Evolutionary conservation across 2,329 filamentous ascomycete genomes (phyloP).

Genomic region (Ophiostoma angusticollis): DNA sequence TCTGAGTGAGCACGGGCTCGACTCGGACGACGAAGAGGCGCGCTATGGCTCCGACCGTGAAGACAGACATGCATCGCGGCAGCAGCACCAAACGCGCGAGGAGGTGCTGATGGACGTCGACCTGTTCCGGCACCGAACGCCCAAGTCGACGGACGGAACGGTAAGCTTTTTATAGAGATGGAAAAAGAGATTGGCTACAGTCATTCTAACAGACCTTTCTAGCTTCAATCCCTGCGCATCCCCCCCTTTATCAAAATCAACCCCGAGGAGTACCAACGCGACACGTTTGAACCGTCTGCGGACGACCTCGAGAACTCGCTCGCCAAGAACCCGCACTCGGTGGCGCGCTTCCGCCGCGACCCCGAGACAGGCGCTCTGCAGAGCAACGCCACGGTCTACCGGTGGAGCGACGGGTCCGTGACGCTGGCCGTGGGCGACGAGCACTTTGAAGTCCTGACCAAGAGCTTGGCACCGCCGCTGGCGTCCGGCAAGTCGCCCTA

Average conservation of each 20-base stretch:
- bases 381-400: slow-evolving; percentile 62
- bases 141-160: slow-evolving; percentile 57
- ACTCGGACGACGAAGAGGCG: slow-evolving; percentile 34
- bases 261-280: slow-evolving; percentile 52
- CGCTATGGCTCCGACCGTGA: slow-evolving; percentile 28
- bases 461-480: slow-evolving; percentile 55
- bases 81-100: slow-evolving; percentile 32
- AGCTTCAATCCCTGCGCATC: slow-evolving; percentile 59
- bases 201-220: slow-evolving; percentile 5
- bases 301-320: slow-evolving; percentile 41
- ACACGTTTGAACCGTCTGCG: slow-evolving; percentile 49
- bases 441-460: slow-evolving; percentile 63
- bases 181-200: too few species aligned
- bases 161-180: too few species aligned
- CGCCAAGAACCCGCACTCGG: slow-evolving; percentile 46
- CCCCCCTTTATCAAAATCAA: slow-evolving; percentile 61
- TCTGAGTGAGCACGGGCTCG: slow-evolving; percentile 48
- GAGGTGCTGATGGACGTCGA: slow-evolving; percentile 50
- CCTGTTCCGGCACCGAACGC: slow-evolving; percentile 55
- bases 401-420: slow-evolving; percentile 68
- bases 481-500: slow-evolving; percentile 46
- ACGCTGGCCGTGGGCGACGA: slow-evolving; percentile 63
- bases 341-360: slow-evolving; percentile 57
- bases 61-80: slow-evolving; percentile 26
- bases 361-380: slow-evolving; percentile 52